Evolutionary conservation across 805 yeast genomes (phyloP), one percentile per base, ranked within the genome.

Genomic region (Tetrapisispora nanseiensis): DNA sequence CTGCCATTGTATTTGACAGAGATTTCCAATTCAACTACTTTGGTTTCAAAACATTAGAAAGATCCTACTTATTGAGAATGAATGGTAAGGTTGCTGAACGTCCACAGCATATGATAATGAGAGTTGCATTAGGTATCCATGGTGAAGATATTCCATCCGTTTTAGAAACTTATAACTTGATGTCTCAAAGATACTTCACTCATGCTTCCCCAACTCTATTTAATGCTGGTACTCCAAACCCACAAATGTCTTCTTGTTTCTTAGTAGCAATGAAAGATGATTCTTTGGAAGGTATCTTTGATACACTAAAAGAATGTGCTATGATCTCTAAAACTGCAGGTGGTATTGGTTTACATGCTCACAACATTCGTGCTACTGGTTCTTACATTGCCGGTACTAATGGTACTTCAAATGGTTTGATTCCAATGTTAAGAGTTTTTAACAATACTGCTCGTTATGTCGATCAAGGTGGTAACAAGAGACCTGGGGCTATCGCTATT

Each of bases 381-480:
- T 72, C 95, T 0, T 78, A 80, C 57, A 87, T 89, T 49, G 80
- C 94, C 19, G 92, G 95, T 39, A 79, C 96, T 6, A 86, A 86
- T 59, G 97, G 97, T 33, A 77, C 83, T 2, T 86, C 96, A 1
- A 86, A 79, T 54, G 97, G 97, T 22, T 66, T 89, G 33, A 81
- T 89, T 23, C 97, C 97, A 9, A 87, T 89, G 96, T 67, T 90
- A 21, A 75, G 95, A 46, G 97, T 90, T 6, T 89, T 81, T 67
- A 90, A 89, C 67, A 83, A 86, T 62, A 87, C 97, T 13, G 96
- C 97, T 8, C 75, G 96, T 50, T 90, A 89, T 57, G 97, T 89
- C 19, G 97, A 89, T 58, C 97, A 89, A 70, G 97, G 97, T 45
- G 97, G 97, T 38, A 90, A 89, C 65, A 89, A 89, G 63, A 72